A percentile compares a stretch with the other conserved stretches of the same genome.
phyloP scores from a whole-genome alignment of 768 basidiomycete genomes.

The Sporobolomyces pararoseus region DNA sequence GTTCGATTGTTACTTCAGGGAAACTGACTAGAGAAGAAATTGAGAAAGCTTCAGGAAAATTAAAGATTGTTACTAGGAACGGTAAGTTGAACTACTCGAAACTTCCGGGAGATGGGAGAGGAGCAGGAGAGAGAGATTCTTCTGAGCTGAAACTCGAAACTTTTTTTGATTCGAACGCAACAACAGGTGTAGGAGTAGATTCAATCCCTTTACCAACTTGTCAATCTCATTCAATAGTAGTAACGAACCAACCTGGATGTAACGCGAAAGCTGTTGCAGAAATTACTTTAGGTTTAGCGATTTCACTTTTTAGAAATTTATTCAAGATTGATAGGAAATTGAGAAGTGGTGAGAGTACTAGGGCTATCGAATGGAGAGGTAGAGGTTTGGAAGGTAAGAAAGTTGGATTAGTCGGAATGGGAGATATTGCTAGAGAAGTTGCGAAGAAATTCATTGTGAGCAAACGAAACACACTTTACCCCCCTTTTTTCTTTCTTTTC shows the following conservation, averaged over 20 bases:
- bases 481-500: no score
- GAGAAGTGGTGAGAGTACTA: conserved; percentile 2
- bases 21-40: conserved; percentile 9
- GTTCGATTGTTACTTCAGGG: conserved; percentile 5
- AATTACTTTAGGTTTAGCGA: conserved; percentile 3
- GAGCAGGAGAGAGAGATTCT: no score
- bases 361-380: conserved; percentile 6
- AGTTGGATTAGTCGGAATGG: conserved; percentile 61
- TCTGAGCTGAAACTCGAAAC: no score
- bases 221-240: background rate
- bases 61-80: conserved; percentile 33
- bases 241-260: conserved; percentile 34
- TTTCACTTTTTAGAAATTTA: background rate
- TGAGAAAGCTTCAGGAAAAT: background rate
- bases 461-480: no score
- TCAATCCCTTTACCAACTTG: conserved; percentile 25
- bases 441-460: conserved; percentile 53
- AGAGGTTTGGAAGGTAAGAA: conserved; percentile 53
- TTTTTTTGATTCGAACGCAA: no score
- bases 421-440: conserved; percentile 56
- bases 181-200: conserved; percentile 25
- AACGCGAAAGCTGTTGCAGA: conserved; percentile 30
- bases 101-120: no score
- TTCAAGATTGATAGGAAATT: conserved; percentile 21
- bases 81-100: background rate